Base-by-base conservation (phyloP, 1,139 yeast species). In the Pichia sp. region DNA sequence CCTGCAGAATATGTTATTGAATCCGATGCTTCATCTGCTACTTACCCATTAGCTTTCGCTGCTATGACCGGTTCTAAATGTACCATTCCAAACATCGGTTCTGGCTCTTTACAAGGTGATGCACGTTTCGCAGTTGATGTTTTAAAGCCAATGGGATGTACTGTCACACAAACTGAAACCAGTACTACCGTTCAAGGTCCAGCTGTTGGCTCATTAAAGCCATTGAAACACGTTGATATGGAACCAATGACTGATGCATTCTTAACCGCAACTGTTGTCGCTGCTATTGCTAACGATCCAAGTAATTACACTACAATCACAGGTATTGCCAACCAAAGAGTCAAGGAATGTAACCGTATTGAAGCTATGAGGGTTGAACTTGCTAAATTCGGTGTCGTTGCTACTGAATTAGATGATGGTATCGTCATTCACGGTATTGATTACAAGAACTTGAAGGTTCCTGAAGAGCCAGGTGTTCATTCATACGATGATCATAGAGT, bases 211-310 rank as follows among this genome's bases (percentile, higher is more conserved):
- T 58, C 68, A 4, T 74, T 93, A 56, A 77, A 74, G 59, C 89
- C 96, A 12, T 72, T 93, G 54, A 72, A 81, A 14, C 79, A 75
- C 54, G 85, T 93, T 50, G 97, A 94, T 65, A 94, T 93, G 99
- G 99, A 93, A 68, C 99, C 99, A 47, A 93, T 93, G 99, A 93
- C 99, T 0, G 99, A 93, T 69, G 99, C 99, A 0, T 93, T 93
- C 66, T 75, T 93, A 63, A 93, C 99, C 19, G 99, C 99, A 1
- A 81, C 96, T 42, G 97, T 94, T 18, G 95, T 90, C 24, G 99
- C 99, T 36, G 97, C 99, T 17, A 53, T 62, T 49, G 96, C 97
- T 4, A 67, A 72, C 45, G 78, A 72, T 53, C 67, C 70, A 6
- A 57, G 62, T 6, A 72, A 74, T 52, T 72, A 83, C 18, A 93